A percentile compares a stretch with the other conserved stretches of the same genome.
Evolutionary conservation across 768 basidiomycete species (phyloP).

Genomic region (Lepiota subincarnata): DNA sequence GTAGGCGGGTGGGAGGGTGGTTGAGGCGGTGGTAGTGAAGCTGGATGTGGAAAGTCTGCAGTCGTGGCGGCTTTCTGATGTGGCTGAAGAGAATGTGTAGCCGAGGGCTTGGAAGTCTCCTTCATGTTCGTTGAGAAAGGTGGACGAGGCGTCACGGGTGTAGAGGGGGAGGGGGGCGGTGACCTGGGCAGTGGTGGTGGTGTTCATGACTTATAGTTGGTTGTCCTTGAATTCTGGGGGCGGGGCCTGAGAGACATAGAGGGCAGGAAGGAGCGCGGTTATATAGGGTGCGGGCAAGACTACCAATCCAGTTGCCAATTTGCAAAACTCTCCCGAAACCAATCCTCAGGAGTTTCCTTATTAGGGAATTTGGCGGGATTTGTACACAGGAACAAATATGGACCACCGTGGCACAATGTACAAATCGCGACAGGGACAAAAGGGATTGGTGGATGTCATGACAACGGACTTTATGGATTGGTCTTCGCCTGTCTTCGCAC

Average conservation of each 20-base stretch:
- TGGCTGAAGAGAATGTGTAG: conserved; percentile 29
- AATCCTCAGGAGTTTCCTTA: background rate
- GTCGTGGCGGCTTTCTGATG: conserved; percentile 40
- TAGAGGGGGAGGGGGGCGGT: background rate
- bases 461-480: background rate
- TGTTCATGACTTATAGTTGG: background rate
- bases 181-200: background rate
- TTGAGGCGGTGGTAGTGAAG: conserved; percentile 16
- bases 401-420: background rate
- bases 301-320: background rate
- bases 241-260: background rate
- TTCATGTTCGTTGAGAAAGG: background rate
- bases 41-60: conserved; percentile 24
- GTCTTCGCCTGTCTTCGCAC: too few relatives aligned
- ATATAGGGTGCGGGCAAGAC: background rate
- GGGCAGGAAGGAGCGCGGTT: background rate
- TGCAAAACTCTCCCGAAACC: background rate
- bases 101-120: conserved; percentile 23
- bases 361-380: background rate
- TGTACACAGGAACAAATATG: conserved; percentile 1
- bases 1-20: conserved; percentile 36
- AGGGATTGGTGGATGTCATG: background rate
- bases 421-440: background rate
- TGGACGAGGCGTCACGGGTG: conserved; percentile 9
- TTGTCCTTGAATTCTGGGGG: background rate